Percentiles rank a stretch among this genome's conserved stretches.
Evolutionary conservation across 257 asterid genomes (phyloP).

Genomic region (Rauvolfia tetraphylla): DNA sequence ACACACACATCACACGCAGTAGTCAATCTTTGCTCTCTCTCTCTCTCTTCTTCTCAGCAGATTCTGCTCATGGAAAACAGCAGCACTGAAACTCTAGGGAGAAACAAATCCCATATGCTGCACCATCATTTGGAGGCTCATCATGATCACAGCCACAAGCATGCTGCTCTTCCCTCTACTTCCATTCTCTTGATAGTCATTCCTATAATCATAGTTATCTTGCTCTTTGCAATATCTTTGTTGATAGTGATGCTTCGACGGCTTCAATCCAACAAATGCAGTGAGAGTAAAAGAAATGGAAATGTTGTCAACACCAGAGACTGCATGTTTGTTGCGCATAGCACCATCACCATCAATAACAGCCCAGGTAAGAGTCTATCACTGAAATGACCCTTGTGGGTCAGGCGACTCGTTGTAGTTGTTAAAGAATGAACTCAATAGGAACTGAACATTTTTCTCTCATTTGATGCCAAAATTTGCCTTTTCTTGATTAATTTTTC

Average conservation of each 20-base stretch:
- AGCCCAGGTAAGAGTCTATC: conserved; percentile 41
- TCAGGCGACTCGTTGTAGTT: too few species aligned
- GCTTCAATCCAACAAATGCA: conserved; percentile 29
- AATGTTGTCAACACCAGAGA: conserved; percentile 30
- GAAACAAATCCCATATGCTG: conserved; percentile 15
- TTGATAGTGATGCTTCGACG: conserved; percentile 57
- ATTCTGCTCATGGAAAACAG: conserved; percentile 32
- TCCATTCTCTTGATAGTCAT: conserved; percentile 50
- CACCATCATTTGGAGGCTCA: conserved; percentile 22
- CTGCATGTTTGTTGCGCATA: conserved; percentile 57
- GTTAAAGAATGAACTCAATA: too few species aligned
- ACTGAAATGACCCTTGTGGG: background rate
- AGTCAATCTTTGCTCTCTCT: background rate
- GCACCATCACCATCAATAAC: conserved; percentile 41
- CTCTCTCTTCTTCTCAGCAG: conserved; percentile 1
- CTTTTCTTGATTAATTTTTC: background rate
- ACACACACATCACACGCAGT: background rate
- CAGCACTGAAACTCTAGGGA: conserved; percentile 13
- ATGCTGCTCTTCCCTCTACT: conserved; percentile 43
- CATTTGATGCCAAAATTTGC: background rate
- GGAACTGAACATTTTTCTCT: background rate
- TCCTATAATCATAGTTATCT: conserved; percentile 48
- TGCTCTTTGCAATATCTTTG: conserved; percentile 50
- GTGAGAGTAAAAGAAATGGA: conserved; percentile 17
- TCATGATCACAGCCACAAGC: conserved; percentile 23